A percentile compares a stretch with the other conserved stretches of the same genome.
Evolutionary conservation across 768 basidiomycete species (phyloP).

Genomic region (Boletus rubropictus): DNA sequence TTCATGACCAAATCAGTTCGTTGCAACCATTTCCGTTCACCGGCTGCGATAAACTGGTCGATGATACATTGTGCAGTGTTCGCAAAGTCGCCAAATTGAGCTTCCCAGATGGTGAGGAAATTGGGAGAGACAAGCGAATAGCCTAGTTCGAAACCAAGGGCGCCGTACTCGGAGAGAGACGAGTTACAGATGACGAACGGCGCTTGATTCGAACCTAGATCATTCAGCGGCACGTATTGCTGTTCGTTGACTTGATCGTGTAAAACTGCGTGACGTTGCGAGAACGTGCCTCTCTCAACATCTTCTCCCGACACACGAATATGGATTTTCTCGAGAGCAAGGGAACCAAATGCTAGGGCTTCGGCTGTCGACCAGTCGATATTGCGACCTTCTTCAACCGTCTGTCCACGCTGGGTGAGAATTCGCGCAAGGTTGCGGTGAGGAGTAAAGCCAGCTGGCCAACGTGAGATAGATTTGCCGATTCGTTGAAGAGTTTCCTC

Average conservation of each 20-base stretch:
- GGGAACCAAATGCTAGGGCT: slow-evolving; percentile 90
- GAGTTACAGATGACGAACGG: slow-evolving; percentile 95
- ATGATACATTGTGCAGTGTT: slow-evolving; percentile 98
- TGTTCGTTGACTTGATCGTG: slow-evolving; percentile 93
- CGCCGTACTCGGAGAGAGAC: slow-evolving; percentile 89
- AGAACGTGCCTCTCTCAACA: slow-evolving; percentile 98
- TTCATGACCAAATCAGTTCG: slow-evolving; percentile 84
- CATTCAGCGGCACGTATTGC: slow-evolving; percentile 85
- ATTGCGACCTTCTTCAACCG: slow-evolving; percentile 81
- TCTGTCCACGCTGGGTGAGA: slow-evolving; percentile 79
- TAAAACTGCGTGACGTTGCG: slow-evolving; percentile 93
- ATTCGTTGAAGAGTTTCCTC: slow-evolving; percentile 73
- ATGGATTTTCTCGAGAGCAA: slow-evolving; percentile 89
- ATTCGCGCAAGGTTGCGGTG: slow-evolving; percentile 96
- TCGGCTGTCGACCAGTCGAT: slow-evolving; percentile 99
- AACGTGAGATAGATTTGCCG: slow-evolving; percentile 81
- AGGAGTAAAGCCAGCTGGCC: slow-evolving; percentile 77
- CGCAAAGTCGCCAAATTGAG: slow-evolving; percentile 97
- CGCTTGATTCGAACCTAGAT: slow-evolving; percentile 85
- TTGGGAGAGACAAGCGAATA: slow-evolving; percentile 97
- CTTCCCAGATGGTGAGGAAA: slow-evolving; percentile 93
- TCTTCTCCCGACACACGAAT: slow-evolving; percentile 97
- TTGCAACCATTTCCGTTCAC: slow-evolving; percentile 97
- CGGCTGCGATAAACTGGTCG: slow-evolving; percentile 97
- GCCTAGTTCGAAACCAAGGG: slow-evolving; percentile 95